Percentiles rank a stretch among this genome's conserved stretches.
Evolutionary conservation across 148 eudicot species (phyloP).

Genomic region (Polygonum maritimum): DNA sequence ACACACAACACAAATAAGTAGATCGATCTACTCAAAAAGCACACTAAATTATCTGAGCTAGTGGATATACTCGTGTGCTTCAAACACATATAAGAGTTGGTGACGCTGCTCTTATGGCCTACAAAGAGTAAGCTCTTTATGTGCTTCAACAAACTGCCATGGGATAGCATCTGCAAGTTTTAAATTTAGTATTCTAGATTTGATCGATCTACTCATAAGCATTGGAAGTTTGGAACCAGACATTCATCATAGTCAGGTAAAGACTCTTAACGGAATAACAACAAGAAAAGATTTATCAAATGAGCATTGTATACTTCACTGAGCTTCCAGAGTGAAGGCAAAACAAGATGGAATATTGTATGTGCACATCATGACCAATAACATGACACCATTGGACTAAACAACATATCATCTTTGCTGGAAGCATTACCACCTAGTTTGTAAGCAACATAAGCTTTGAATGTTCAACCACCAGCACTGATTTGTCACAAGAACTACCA

Average conservation of each 20-base stretch:
- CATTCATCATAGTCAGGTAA: not conserved
- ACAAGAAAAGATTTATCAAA: not conserved
- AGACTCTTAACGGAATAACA: not conserved
- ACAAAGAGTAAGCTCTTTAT: slow-evolving; percentile 62
- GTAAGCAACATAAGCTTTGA: not conserved
- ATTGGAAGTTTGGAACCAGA: not conserved
- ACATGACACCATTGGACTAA: not conserved
- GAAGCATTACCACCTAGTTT: not conserved
- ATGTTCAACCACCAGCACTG: not conserved
- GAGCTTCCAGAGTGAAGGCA: not conserved
- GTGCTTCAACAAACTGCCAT: not conserved
- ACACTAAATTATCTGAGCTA: too few relatives aligned
- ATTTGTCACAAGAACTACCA: not conserved
- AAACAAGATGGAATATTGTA: not conserved
- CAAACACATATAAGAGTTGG: slow-evolving; percentile 93
- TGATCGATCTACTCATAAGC: too few relatives aligned
- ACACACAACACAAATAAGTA: too few relatives aligned
- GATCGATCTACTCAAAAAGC: too few relatives aligned
- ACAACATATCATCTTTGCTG: not conserved
- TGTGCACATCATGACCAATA: not conserved
- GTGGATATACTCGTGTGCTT: slow-evolving; percentile 90
- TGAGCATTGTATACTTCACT: not conserved
- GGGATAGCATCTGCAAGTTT: not conserved
- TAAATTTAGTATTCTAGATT: not conserved
- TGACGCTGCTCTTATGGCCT: slow-evolving; percentile 99